Percentiles rank a stretch among this genome's conserved stretches.
These are phyloP conservation scores for Pseudocercospora pini-densiflorae DNA, from an alignment of 2,329 filamentous ascomycete species.

Conservation along the genomic window DNA sequence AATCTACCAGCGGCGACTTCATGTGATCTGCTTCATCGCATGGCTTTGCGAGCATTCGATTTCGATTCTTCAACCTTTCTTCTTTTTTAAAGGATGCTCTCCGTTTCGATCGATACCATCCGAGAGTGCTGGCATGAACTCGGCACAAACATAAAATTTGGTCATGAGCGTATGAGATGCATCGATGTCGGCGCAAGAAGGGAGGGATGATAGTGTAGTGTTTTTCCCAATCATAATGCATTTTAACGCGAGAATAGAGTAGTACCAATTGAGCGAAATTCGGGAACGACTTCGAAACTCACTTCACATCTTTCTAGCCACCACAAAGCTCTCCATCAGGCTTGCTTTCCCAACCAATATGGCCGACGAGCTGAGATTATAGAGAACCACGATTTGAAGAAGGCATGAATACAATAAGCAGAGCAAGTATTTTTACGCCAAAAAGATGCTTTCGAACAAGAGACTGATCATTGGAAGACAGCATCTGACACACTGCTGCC, in stretches of 20 bases:
- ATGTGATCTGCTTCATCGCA: slow-evolving; percentile 12
- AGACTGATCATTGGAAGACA: too few relatives aligned
- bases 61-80: neutral
- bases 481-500: too few relatives aligned
- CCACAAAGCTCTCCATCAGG: too few relatives aligned
- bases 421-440: too few relatives aligned
- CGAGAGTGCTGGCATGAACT: slow-evolving; percentile 6
- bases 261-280: too few relatives aligned
- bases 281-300: too few relatives aligned
- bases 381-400: too few relatives aligned
- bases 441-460: too few relatives aligned
- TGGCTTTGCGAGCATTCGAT: neutral
- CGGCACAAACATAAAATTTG: neutral
- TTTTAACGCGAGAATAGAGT: neutral
- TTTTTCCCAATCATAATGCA: neutral
- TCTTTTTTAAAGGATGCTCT: neutral
- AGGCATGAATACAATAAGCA: too few relatives aligned
- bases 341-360: too few relatives aligned
- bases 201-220: neutral
- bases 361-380: too few relatives aligned
- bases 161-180: slow-evolving; percentile 1
- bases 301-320: too few relatives aligned
- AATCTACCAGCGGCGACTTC: slow-evolving; percentile 15
- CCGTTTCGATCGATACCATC: neutral
- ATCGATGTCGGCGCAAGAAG: neutral